A percentile compares a stretch with the other conserved stretches of the same genome.
Evolutionary conservation across 768 basidiomycete genomes (phyloP).

Genomic region (Xerocomellus amylosporus): DNA sequence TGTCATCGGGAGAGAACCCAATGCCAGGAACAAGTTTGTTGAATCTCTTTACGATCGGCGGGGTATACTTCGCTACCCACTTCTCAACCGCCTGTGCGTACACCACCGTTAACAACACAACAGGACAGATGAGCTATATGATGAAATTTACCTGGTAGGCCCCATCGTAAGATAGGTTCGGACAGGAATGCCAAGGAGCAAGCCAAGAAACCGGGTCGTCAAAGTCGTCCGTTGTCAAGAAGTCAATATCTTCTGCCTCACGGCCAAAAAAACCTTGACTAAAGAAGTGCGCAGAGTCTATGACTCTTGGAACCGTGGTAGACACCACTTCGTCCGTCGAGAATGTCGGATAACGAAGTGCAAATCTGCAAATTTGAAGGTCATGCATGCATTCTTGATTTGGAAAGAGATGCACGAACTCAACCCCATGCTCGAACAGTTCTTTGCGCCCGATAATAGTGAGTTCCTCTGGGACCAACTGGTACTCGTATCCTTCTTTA

Average conservation of each 20-base stretch:
- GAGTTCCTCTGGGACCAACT: conserved; percentile 35
- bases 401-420: conserved; percentile 22
- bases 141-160: background rate
- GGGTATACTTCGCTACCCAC: conserved; percentile 38
- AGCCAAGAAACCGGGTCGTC: conserved; percentile 39
- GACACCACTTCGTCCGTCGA: conserved; percentile 14
- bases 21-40: conserved; percentile 35
- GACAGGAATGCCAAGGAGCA: conserved; percentile 38
- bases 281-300: conserved; percentile 44
- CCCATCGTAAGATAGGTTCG: background rate
- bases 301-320: conserved; percentile 23
- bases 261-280: conserved; percentile 39
- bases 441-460: conserved; percentile 36
- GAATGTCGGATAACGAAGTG: conserved; percentile 20
- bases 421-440: conserved; percentile 41
- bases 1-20: conserved; percentile 29
- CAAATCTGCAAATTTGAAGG: conserved; percentile 11
- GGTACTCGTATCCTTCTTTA: conserved; percentile 34
- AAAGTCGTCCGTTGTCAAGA: conserved; percentile 34
- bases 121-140: background rate
- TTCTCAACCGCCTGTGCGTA: conserved; percentile 8
- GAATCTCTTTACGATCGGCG: conserved; percentile 35
- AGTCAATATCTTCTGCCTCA: conserved; percentile 19
- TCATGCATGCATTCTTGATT: background rate
- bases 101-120: background rate